Conservation (phyloP, 441 rosid genomes). For the Gossypium gossypioides region DNA sequence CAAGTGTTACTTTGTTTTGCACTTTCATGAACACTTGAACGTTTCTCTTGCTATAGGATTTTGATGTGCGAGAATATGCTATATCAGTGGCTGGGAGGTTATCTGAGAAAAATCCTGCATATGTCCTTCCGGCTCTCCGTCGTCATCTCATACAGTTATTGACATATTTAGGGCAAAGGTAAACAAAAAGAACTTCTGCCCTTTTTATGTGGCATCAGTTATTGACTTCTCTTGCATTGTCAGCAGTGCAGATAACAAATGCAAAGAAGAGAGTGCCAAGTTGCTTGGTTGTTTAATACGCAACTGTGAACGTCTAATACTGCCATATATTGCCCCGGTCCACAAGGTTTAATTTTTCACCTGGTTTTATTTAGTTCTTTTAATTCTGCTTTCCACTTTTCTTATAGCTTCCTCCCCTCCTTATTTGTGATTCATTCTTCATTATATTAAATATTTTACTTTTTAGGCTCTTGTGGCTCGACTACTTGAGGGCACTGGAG, state of each 20-base stretch:
- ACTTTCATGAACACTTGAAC: slow-evolving; percentile 10
- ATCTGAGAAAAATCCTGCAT: slow-evolving; percentile 99
- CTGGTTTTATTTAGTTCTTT: slow-evolving; percentile 15
- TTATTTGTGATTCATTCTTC: neutral
- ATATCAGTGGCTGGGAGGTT: slow-evolving; percentile 96
- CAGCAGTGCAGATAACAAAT: slow-evolving; percentile 98
- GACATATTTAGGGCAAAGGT: slow-evolving; percentile 97
- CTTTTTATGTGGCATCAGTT: slow-evolving; percentile 12
- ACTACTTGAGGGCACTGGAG: slow-evolving; percentile 79
- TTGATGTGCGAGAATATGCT: slow-evolving; percentile 89
- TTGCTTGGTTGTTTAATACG: slow-evolving; percentile 96
- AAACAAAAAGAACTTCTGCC: slow-evolving; percentile 19
- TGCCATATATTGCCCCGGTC: slow-evolving; percentile 88
- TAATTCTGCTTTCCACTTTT: slow-evolving; percentile 16
- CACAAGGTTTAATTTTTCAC: slow-evolving; percentile 65
- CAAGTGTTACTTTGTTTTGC: neutral
- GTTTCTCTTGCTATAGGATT: slow-evolving; percentile 55
- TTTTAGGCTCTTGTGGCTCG: slow-evolving; percentile 97
- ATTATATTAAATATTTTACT: slow-evolving; percentile 14
- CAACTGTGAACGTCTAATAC: slow-evolving; percentile 87
- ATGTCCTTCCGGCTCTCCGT: slow-evolving; percentile 99
- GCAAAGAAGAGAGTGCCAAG: slow-evolving; percentile 98
- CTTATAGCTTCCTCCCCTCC: neutral
- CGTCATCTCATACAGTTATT: slow-evolving; percentile 95
- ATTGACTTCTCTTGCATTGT: slow-evolving; percentile 35